These are phyloP conservation scores for Rubia peregrina DNA, from an alignment of 305 asterid species.

Conservation along the genomic window DNA sequence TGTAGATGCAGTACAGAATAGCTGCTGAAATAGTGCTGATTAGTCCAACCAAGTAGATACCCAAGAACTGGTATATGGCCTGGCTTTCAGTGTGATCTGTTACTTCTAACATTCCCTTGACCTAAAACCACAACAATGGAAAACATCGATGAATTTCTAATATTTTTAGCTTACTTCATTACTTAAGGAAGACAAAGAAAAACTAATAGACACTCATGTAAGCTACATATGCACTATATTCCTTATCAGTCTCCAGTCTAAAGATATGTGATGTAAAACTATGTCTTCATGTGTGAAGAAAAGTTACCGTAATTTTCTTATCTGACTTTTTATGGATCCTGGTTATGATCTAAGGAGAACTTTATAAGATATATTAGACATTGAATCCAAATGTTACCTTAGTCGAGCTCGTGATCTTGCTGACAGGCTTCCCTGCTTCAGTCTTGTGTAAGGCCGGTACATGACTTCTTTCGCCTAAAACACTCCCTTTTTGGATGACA, in stretches of 20 bases:
- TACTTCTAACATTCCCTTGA: slow-evolving; percentile 19
- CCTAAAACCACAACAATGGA: slow-evolving; percentile 26
- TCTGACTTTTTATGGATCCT: not conserved
- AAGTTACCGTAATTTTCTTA: not conserved
- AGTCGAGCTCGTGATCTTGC: slow-evolving; percentile 2
- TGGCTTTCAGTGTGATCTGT: slow-evolving; percentile 18
- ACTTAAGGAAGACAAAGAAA: not conserved
- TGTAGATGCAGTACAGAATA: slow-evolving; percentile 37
- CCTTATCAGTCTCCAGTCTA: not conserved
- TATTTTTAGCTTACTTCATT: not conserved
- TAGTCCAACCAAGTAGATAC: slow-evolving; percentile 56
- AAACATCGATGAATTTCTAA: not conserved
- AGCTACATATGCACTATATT: not conserved
- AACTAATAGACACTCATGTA: not conserved
- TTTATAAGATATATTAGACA: not conserved
- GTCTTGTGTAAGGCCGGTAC: slow-evolving; percentile 45
- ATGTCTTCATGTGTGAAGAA: too few relatives aligned
- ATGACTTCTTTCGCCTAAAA: slow-evolving; percentile 41
- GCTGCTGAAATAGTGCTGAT: slow-evolving; percentile 55
- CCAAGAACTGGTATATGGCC: slow-evolving; percentile 47
- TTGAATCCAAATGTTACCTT: slow-evolving; percentile 5
- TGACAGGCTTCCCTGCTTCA: slow-evolving; percentile 28
- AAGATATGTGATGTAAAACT: too few relatives aligned
- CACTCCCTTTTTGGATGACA: slow-evolving; percentile 53
- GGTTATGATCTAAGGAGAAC: not conserved